Conservation (phyloP, 768 basidiomycete species). For the Rhizopogon sp. region DNA sequence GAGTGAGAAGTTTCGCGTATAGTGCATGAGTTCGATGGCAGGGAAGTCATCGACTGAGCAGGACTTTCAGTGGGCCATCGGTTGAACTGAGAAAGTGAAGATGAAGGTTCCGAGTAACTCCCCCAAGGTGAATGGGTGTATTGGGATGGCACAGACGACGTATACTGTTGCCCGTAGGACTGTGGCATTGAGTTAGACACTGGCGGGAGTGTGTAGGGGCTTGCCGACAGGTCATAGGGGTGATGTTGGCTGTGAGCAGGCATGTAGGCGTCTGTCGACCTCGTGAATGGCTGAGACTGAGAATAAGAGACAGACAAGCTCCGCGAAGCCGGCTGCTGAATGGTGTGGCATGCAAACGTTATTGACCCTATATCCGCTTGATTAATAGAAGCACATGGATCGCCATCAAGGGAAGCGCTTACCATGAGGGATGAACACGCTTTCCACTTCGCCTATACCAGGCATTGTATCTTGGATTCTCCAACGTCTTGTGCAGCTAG, state of each 20-base stretch:
- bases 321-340: constrained; percentile 22
- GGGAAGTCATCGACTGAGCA: constrained; percentile 19
- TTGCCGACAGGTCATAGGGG: constrained; percentile 22
- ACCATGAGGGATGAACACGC: constrained; percentile 91
- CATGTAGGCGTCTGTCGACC: constrained; percentile 22
- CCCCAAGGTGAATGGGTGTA: constrained; percentile 26
- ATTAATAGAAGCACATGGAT: constrained; percentile 23
- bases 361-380: constrained; percentile 23
- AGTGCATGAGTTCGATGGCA: constrained; percentile 19
- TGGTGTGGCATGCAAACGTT: constrained; percentile 36
- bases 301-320: constrained; percentile 12
- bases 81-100: constrained; percentile 24
- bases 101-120: constrained; percentile 19
- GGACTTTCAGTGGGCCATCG: constrained; percentile 26
- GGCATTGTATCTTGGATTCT: constrained; percentile 65
- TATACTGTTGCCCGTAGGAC: constrained; percentile 20
- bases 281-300: constrained; percentile 20
- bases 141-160: constrained; percentile 15
- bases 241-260: constrained; percentile 18
- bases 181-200: constrained; percentile 22
- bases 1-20: constrained; percentile 28
- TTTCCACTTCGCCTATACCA: constrained; percentile 67
- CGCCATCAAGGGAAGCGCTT: constrained; percentile 34
- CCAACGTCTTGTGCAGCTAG: constrained; percentile 82
- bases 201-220: constrained; percentile 26